Conservation (phyloP, 2,329 filamentous ascomycete species). For the Neopestalotiopsis sp. region DNA sequence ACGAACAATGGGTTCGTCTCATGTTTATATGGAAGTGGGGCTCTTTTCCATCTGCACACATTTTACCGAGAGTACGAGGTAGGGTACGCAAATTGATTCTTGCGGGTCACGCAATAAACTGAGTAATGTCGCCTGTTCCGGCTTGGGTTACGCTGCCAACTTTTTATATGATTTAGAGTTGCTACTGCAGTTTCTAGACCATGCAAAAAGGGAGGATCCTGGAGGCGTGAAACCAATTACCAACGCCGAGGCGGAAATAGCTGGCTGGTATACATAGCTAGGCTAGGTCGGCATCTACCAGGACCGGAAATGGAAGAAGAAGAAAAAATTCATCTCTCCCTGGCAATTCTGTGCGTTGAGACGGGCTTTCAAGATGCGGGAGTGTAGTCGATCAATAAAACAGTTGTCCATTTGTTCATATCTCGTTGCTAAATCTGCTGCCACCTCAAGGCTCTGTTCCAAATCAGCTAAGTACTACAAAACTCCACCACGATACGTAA, state of each 20-base stretch:
- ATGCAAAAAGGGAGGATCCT: background rate
- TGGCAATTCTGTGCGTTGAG: too few species aligned
- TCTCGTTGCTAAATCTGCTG: too few species aligned
- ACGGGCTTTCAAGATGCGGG: too few species aligned
- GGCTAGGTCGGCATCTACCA: background rate
- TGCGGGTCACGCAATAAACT: background rate
- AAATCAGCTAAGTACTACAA: too few species aligned
- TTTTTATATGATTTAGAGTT: background rate
- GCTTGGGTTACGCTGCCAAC: background rate
- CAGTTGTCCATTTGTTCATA: too few species aligned
- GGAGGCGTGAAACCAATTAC: background rate
- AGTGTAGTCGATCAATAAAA: too few species aligned
- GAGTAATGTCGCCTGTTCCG: constrained; percentile 1
- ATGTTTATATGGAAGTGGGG: constrained; percentile 14
- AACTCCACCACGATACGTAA: background rate
- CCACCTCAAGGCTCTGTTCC: too few species aligned
- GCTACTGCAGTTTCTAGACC: background rate
- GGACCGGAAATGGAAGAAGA: background rate
- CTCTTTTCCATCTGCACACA: background rate
- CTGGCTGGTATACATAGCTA: background rate
- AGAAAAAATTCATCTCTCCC: too few species aligned
- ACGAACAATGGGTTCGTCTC: constrained; percentile 13
- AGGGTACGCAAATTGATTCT: background rate
- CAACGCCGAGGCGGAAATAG: background rate
- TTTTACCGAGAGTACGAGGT: constrained; percentile 1